These are phyloP conservation scores for Dactylis glomerata DNA, from an alignment of 176 grass and related monocot species.

Conservation along the genomic window DNA sequence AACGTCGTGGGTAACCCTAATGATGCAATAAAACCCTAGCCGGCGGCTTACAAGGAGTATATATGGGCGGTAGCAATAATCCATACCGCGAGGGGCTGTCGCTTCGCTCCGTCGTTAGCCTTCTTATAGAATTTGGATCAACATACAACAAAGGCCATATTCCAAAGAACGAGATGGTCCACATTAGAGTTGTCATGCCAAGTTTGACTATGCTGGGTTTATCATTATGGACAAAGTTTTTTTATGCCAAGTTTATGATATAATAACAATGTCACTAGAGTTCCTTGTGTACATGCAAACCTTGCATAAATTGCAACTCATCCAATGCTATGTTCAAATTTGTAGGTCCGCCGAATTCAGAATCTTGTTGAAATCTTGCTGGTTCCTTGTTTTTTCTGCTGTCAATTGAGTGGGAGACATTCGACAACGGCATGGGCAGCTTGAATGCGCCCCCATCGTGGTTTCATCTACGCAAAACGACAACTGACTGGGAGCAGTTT, in stretches of 20 bases:
- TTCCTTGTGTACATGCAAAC: neutral
- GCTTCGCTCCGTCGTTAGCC: no score
- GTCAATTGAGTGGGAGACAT: constrained; percentile 65
- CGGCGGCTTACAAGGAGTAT: no score
- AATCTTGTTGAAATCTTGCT: constrained; percentile 52
- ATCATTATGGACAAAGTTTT: neutral
- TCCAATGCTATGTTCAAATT: neutral
- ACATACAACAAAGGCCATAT: no score
- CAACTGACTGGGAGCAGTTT: constrained; percentile 67
- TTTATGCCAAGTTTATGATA: neutral
- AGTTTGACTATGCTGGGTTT: no score
- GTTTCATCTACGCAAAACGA: constrained; percentile 39
- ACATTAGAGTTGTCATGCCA: no score
- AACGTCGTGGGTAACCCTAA: no score
- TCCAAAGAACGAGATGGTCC: no score
- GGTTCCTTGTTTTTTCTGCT: no score
- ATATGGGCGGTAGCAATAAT: no score
- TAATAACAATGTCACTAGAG: neutral
- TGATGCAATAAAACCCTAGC: no score
- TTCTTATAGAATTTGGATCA: no score
- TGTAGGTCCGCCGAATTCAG: constrained; percentile 59
- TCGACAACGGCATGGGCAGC: constrained; percentile 63
- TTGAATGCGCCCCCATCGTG: constrained; percentile 51
- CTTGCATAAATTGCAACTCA: neutral
- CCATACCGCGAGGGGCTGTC: no score